These are phyloP conservation scores for Silene uniflora DNA, from an alignment of 148 eudicot species.

Conservation along the genomic window DNA sequence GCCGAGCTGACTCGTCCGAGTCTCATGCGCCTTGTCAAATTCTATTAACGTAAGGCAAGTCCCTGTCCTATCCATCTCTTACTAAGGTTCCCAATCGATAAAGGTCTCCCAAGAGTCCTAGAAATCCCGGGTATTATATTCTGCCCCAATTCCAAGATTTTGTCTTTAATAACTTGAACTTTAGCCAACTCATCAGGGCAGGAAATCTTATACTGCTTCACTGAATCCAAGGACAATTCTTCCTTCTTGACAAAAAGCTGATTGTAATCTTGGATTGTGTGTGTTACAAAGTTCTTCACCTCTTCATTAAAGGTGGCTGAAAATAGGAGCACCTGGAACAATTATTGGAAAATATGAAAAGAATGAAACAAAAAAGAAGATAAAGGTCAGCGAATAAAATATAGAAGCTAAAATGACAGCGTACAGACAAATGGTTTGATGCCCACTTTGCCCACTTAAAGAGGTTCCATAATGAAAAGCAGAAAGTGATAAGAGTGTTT, in stretches of 20 bases:
- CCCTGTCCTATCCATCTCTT: no score
- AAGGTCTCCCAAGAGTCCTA: no score
- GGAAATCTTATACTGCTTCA: constrained; percentile 78
- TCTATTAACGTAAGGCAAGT: no score
- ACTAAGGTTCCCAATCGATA: no score
- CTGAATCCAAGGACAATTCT: constrained; percentile 71
- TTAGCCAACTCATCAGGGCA: constrained; percentile 80
- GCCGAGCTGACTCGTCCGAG: no score
- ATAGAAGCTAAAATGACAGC: not conserved
- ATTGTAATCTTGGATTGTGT: constrained; percentile 62
- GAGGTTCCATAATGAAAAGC: not conserved
- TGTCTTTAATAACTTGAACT: constrained; percentile 62
- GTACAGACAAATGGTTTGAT: not conserved
- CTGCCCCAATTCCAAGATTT: constrained; percentile 69
- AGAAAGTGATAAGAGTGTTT: not conserved
- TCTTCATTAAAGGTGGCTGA: constrained; percentile 80
- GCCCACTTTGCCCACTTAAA: not conserved
- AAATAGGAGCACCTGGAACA: constrained; percentile 72
- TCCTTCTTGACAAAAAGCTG: constrained; percentile 84
- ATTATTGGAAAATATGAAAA: not conserved
- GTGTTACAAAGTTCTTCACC: constrained; percentile 60
- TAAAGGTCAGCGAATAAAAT: not conserved
- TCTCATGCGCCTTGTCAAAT: no score
- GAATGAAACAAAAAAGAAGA: not conserved
- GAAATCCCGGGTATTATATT: no score